phyloP scores from a whole-genome alignment of 2,329 filamentous ascomycete genomes.

The Chrysoporthe deuterocubensis region DNA sequence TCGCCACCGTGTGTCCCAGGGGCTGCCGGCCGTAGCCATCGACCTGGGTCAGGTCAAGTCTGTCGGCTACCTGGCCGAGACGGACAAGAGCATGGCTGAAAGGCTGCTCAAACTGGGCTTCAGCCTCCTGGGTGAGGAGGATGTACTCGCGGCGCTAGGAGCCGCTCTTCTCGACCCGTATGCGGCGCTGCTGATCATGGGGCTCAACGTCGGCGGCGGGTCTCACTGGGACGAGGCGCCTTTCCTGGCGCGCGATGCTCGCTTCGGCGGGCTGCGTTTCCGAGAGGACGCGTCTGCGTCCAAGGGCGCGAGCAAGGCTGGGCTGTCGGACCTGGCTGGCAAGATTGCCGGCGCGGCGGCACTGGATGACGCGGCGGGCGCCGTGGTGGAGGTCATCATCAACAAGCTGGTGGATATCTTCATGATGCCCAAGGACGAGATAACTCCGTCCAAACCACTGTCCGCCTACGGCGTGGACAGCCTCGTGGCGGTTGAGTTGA shows the following conservation, averaged over 20 bases:
- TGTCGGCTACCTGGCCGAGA: slow-evolving; percentile 34
- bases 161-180: slow-evolving; percentile 13
- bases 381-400: slow-evolving; percentile 31
- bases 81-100: slow-evolving; percentile 27
- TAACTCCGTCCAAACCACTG: slow-evolving; percentile 33
- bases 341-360: slow-evolving; percentile 24
- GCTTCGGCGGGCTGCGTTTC: slow-evolving; percentile 21
- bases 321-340: slow-evolving; percentile 16
- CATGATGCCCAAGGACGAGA: slow-evolving; percentile 33
- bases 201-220: slow-evolving; percentile 22
- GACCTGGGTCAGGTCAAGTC: slow-evolving; percentile 35
- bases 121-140: slow-evolving; percentile 27
- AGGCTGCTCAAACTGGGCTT: slow-evolving; percentile 29
- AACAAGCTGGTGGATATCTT: slow-evolving; percentile 35
- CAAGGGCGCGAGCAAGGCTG: slow-evolving; percentile 1
- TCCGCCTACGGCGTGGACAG: slow-evolving; percentile 38
- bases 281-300: slow-evolving; percentile 23
- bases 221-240: slow-evolving; percentile 27
- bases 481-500: slow-evolving; percentile 38
- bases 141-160: slow-evolving; percentile 27
- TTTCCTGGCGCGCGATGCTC: slow-evolving; percentile 22
- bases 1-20: slow-evolving; percentile 26
- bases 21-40: slow-evolving; percentile 32
- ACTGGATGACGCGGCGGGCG: slow-evolving; percentile 29
- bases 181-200: slow-evolving; percentile 22